Evolutionary conservation across 2,329 filamentous ascomycete genomes (phyloP).

Genomic region (Fusarium verticillioides): DNA sequence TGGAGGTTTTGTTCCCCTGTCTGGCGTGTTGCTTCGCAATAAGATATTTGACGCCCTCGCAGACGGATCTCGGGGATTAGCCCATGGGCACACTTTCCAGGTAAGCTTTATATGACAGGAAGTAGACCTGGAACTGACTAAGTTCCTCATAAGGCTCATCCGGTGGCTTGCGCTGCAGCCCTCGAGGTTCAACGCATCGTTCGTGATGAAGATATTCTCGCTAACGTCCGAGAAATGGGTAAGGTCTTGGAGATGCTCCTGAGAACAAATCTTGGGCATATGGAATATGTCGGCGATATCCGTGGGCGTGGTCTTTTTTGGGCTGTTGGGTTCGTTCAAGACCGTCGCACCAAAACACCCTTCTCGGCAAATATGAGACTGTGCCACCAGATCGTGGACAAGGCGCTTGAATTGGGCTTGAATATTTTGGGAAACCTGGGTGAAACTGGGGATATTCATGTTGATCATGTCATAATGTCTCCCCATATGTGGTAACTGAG

Average conservation of each 20-base stretch:
- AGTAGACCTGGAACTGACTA: neutral
- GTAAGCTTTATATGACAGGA: neutral
- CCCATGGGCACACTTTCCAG: slow-evolving; percentile 4
- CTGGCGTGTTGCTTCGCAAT: slow-evolving; percentile 5
- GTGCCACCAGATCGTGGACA: neutral
- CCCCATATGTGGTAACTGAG: slow-evolving; percentile 1
- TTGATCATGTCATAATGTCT: slow-evolving; percentile 5
- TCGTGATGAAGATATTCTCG: neutral
- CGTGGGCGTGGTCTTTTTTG: slow-evolving; percentile 8
- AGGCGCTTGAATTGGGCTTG: neutral
- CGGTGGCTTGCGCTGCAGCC: slow-evolving; percentile 4
- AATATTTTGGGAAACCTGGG: slow-evolving; percentile 4
- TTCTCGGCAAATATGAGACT: neutral
- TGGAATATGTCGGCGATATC: slow-evolving; percentile 1
- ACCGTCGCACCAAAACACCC: neutral
- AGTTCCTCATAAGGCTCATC: neutral
- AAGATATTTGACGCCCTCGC: neutral
- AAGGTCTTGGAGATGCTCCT: neutral
- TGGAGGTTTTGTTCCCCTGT: slow-evolving; percentile 30
- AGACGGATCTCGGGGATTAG: neutral
- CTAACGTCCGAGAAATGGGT: neutral
- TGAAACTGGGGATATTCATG: neutral
- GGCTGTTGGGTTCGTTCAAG: slow-evolving; percentile 2
- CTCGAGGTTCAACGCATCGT: slow-evolving; percentile 1
- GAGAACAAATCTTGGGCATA: neutral